A percentile compares a stretch with the other conserved stretches of the same genome.
Conservation (phyloP, 2,329 filamentous ascomycete genomes). For the Tolypocladium nubicola region DNA sequence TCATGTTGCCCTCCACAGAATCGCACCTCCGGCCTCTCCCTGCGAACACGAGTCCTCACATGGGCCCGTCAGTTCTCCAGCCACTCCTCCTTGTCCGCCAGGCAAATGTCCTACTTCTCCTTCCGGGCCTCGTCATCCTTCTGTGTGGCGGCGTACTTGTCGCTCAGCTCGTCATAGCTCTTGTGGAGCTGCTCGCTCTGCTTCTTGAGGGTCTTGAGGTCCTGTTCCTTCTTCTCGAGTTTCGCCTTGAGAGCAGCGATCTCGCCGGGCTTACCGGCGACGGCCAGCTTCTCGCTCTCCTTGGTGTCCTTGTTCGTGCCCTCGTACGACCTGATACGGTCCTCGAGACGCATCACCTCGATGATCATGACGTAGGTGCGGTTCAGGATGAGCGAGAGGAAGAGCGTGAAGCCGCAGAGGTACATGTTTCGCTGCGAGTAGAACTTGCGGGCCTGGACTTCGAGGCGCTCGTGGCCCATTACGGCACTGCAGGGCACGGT, state of each 20-base stretch:
- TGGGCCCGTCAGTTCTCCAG: not conserved
- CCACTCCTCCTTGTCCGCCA: not conserved
- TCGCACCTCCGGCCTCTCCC: not conserved
- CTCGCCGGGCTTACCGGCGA: conserved; percentile 65
- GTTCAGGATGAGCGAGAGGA: conserved; percentile 97
- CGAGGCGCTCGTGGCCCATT: conserved; percentile 88
- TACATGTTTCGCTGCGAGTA: conserved; percentile 99
- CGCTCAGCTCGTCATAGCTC: conserved; percentile 79
- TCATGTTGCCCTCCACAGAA: not conserved
- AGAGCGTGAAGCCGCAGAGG: conserved; percentile 97
- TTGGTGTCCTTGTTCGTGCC: conserved; percentile 43
- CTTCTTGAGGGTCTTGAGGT: conserved; percentile 84
- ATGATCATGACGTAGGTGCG: conserved; percentile 97
- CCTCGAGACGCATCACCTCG: conserved; percentile 82
- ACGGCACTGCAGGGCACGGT: conserved; percentile 36
- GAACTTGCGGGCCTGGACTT: conserved; percentile 98
- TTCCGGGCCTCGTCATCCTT: conserved; percentile 45
- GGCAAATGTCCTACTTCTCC: conserved; percentile 19
- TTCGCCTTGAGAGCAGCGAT: conserved; percentile 60
- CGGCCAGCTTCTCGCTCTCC: conserved; percentile 60
- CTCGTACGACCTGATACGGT: conserved; percentile 78
- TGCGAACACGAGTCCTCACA: not conserved
- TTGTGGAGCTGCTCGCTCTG: conserved; percentile 73
- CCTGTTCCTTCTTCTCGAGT: conserved; percentile 68
- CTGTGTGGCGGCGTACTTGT: conserved; percentile 60